Base-by-base conservation (phyloP, 2,329 filamentous ascomycete species). In the Blumeria graminis region DNA sequence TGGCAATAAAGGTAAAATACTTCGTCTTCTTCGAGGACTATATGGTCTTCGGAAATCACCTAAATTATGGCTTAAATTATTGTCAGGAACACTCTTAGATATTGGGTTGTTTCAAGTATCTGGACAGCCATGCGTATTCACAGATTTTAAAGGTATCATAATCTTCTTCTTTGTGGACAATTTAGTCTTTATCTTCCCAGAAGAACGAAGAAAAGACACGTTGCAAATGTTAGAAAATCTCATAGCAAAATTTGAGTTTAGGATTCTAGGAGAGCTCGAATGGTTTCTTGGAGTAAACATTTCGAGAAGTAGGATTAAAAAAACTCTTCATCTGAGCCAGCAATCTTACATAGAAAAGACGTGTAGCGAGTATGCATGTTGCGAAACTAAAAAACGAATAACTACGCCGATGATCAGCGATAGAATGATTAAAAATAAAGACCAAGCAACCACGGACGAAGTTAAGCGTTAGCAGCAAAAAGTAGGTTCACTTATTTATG, bases 1-100 rank as follows among this genome's bases (percentile, higher is more conserved):
- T 32, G 33, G 33, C 16, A 6, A n/a, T 28, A 50, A 50, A 28
- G 13, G 28, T 8, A 28, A 10, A 35, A 33, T 35, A 35, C 48
- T 52, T 52, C 18, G 48, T n/a, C 32, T 52, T 10, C 48, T 33
- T 35, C 14, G 48, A 35, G 48, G 8, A 34, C 22, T 52, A 13
- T 52, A 52, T 55, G 35, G 14, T 16, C 53, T 55, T n/a, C 45
- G 53, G 16, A 57, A 32, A 18, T 51, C 45, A 35, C 34, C 55
- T 5, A 33, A 32, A 41, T 35, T 52, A 14, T 52, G 28, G 32
- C 32, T 41, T 4, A 52, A 52, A 35, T 33, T 52, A 14, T 16
- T 52, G 10, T 52, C 48, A 6, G 48, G 48, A 13, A 52, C 48
- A n/a, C 22, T 52, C 14, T 16, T 8, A 52, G 48, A 52, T 52